phyloP scores from a whole-genome alignment of 176 grass and related monocot species.

The Typha latifolia region DNA sequence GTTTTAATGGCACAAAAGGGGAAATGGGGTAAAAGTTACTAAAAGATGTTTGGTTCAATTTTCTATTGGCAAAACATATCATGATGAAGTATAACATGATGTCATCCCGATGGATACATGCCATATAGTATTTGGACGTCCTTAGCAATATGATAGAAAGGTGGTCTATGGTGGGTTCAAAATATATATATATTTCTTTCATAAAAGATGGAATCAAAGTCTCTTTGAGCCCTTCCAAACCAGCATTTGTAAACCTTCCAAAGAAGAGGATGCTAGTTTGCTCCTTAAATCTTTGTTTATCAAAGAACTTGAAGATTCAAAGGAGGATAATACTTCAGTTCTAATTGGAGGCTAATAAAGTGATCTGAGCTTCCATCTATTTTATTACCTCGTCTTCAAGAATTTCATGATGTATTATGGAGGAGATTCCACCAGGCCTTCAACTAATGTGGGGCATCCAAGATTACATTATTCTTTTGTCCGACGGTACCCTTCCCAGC shows the following conservation, averaged over 20 bases:
- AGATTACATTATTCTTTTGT: slow-evolving; percentile 3
- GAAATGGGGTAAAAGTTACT: too few species aligned
- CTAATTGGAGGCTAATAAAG: neutral
- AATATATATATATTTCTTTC: slow-evolving; percentile 19
- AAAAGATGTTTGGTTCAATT: neutral
- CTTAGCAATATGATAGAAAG: slow-evolving; percentile 1
- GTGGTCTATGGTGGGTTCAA: slow-evolving; percentile 5
- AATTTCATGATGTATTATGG: neutral
- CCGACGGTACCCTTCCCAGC: too few species aligned
- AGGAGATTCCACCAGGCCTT: neutral
- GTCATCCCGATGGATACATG: neutral
- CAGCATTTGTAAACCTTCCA: too few species aligned
- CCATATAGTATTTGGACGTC: neutral
- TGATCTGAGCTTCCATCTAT: neutral
- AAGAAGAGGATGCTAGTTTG: too few species aligned
- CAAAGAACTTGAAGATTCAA: neutral
- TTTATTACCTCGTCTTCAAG: neutral
- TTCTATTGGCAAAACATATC: neutral
- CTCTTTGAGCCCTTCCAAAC: too few species aligned
- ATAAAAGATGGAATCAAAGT: neutral
- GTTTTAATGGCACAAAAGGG: neutral
- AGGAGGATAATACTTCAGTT: neutral
- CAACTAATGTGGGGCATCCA: slow-evolving; percentile 4
- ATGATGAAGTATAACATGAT: neutral
- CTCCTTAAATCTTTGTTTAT: too few species aligned